Base-by-base conservation (phyloP, 2,329 filamentous ascomycete species). In the Dactylellina drechsleri region DNA sequence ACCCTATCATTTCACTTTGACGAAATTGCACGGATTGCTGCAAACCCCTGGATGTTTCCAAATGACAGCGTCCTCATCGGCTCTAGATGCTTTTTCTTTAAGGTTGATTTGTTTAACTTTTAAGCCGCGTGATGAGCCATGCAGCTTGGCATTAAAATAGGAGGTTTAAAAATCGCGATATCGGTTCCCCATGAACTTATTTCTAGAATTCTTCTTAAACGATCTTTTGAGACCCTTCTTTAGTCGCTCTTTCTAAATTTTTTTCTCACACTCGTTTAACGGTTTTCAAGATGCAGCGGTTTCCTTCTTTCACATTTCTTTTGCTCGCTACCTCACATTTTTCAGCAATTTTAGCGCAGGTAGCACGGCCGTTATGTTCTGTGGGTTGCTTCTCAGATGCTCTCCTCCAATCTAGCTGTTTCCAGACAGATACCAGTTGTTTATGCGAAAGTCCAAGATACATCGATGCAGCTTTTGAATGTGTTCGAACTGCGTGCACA, bases 391-490 rank as follows among this genome's bases (percentile, higher is more conserved):
- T 57, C 31, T 40, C 53, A 4, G 53, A 57, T 18, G 53, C 53
- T 4, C 53, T 57, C 53, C 16, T 57, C 7, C 31, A 40, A 41
- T 57, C 53, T 4, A 57, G 53, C 53, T 57, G 53, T 57, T 57
- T 57, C 53, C 53, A 57, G 16, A 57, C 53, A 40, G 53, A 57
- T 43, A 57, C 53, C 28, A 57, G 18, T 12, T 57, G 53, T 57
- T 20, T 57, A 20, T 57, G 53, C 53, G 53, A 57, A 20, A 41
- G 28, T 43, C 31, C 53, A 43, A 40, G 53, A 43, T 57, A 57
- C 53, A 41, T 41, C 13, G 53, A 57, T 43, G 53, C 53, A 12
- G 28, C 53, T 16, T 57, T 57, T 13, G 4, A 57, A 57, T 57
- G 53, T n/a, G 16, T 57, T 4, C 28, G 40, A 41, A 20, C 16